Evolutionary conservation across 192 early-diverging fungal species (phyloP).

Genomic region (Dissophora ornata): DNA sequence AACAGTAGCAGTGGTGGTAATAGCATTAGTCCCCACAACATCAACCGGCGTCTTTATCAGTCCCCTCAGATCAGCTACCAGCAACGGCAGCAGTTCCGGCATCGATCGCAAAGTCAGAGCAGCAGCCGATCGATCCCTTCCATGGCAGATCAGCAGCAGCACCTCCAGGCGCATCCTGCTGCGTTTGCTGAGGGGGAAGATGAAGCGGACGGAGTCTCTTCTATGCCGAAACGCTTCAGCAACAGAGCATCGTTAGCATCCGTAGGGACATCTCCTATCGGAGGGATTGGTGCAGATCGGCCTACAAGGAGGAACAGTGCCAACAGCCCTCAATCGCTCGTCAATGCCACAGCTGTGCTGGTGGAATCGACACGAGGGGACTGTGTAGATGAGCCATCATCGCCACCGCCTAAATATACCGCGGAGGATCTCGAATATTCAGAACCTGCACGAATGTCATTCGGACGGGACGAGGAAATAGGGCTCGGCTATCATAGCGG

Average conservation of each 20-base stretch:
- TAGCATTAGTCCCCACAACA: neutral
- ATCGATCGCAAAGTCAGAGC: slow-evolving; percentile 42
- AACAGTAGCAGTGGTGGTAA: neutral
- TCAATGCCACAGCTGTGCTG: neutral
- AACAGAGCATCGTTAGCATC: neutral
- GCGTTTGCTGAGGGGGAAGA: slow-evolving; percentile 31
- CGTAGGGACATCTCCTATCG: neutral
- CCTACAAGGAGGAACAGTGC: slow-evolving; percentile 8
- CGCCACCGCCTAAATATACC: slow-evolving; percentile 45
- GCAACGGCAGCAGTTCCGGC: slow-evolving; percentile 16
- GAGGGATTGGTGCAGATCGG: slow-evolving; percentile 6
- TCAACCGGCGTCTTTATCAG: neutral
- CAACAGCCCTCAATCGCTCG: slow-evolving; percentile 1
- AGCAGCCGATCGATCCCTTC: slow-evolving; percentile 22
- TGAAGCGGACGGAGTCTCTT: slow-evolving; percentile 5
- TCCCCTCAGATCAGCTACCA: no score
- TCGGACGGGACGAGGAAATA: slow-evolving; percentile 17
- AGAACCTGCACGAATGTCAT: slow-evolving; percentile 27
- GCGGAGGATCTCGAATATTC: slow-evolving; percentile 39
- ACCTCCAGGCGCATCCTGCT: neutral
- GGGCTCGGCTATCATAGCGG: neutral
- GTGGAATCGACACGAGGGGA: neutral
- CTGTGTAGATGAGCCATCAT: slow-evolving; percentile 8
- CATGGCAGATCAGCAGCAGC: slow-evolving; percentile 9
- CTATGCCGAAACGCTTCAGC: neutral